Conservation (phyloP, 1,139 yeast species). For the Magnusiomyces fungicola region DNA sequence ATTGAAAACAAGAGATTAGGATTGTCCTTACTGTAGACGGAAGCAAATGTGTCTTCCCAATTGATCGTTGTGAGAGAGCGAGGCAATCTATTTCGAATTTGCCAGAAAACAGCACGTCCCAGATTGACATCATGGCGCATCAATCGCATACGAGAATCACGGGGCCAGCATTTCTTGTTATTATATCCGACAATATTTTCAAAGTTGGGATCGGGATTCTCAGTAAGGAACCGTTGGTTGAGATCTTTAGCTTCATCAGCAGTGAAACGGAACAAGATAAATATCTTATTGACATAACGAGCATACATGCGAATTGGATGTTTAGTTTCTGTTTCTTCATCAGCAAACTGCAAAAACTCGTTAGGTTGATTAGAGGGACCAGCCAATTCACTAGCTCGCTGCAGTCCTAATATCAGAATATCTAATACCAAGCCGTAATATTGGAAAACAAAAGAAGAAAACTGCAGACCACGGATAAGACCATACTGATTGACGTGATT, state of each 20-base stretch:
- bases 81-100: slow-evolving; percentile 73
- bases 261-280: slow-evolving; percentile 68
- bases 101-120: slow-evolving; percentile 93
- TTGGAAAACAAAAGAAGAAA: slow-evolving; percentile 83
- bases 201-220: slow-evolving; percentile 88
- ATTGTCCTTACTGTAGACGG: slow-evolving; percentile 86
- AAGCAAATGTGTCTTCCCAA: slow-evolving; percentile 79
- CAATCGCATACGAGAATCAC: slow-evolving; percentile 83
- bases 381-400: slow-evolving; percentile 81
- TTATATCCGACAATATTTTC: slow-evolving; percentile 84
- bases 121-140: slow-evolving; percentile 88
- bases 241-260: slow-evolving; percentile 69
- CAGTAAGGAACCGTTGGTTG: slow-evolving; percentile 66
- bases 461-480: slow-evolving; percentile 78
- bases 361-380: slow-evolving; percentile 66
- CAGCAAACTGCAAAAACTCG: slow-evolving; percentile 65
- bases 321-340: slow-evolving; percentile 48
- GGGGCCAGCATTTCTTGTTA: slow-evolving; percentile 91
- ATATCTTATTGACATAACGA: slow-evolving; percentile 76
- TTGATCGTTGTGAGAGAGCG: slow-evolving; percentile 59
- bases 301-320: slow-evolving; percentile 77
- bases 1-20: slow-evolving; percentile 81
- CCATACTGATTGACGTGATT: slow-evolving; percentile 88
- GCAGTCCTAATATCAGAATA: slow-evolving; percentile 71
- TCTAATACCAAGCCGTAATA: slow-evolving; percentile 84